Evolutionary conservation across 164 flowering plant genomes (phyloP).

Genomic region (Stephania yunnanensis): DNA sequence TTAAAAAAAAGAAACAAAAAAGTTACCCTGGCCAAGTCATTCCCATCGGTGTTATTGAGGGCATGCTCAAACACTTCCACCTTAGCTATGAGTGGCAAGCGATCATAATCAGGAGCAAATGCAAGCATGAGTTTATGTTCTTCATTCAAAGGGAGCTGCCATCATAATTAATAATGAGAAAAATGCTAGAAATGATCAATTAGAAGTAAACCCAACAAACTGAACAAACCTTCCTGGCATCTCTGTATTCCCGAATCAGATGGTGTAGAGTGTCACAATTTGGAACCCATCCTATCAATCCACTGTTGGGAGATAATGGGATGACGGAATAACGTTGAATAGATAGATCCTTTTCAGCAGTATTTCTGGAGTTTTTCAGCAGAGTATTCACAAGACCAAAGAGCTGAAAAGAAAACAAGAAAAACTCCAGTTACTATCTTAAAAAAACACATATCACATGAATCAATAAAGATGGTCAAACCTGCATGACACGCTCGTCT

Average conservation of each 20-base stretch:
- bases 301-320: conserved; percentile 96
- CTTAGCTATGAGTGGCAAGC: conserved; percentile 90
- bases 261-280: conserved; percentile 92
- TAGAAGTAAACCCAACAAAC: background rate
- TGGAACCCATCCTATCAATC: conserved; percentile 97
- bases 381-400: conserved; percentile 96
- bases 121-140: conserved; percentile 90
- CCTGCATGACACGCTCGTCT: conserved; percentile 99
- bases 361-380: conserved; percentile 82
- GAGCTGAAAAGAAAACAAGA: conserved; percentile 41
- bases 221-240: conserved; percentile 75
- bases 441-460: background rate
- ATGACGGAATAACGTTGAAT: conserved; percentile 88
- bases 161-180: conserved; percentile 9
- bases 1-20: background rate
- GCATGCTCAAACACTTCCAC: conserved; percentile 98
- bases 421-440: background rate
- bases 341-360: conserved; percentile 85
- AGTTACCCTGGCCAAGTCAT: conserved; percentile 82
- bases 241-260: conserved; percentile 91
- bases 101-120: conserved; percentile 95
- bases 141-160: conserved; percentile 78
- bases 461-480: conserved; percentile 12
- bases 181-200: background rate
- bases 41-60: conserved; percentile 83